phyloP scores from a whole-genome alignment of 2,329 filamentous ascomycete genomes.

The Pseudopyrenochaeta lycopersici region DNA sequence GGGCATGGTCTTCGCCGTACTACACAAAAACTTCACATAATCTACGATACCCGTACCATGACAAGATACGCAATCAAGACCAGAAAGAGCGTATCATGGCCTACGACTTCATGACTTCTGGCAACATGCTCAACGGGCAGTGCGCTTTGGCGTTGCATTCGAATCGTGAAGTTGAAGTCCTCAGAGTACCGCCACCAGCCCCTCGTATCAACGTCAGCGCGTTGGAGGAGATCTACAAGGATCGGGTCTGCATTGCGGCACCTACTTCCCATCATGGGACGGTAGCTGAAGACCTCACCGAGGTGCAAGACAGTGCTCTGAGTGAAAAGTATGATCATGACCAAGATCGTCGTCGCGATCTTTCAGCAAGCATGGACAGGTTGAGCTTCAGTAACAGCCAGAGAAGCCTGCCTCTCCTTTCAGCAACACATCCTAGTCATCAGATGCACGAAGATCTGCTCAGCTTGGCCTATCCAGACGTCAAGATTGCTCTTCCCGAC shows the following conservation, averaged over 20 bases:
- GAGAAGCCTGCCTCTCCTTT: constrained; percentile 37
- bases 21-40: constrained; percentile 56
- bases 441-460: constrained; percentile 50
- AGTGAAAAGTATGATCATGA: constrained; percentile 38
- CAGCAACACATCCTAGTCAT: constrained; percentile 40
- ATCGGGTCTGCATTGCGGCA: constrained; percentile 40
- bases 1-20: constrained; percentile 52
- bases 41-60: constrained; percentile 56
- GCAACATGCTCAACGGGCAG: constrained; percentile 56
- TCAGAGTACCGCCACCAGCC: constrained; percentile 56
- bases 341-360: constrained; percentile 28
- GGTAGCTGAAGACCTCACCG: constrained; percentile 45
- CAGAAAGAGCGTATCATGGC: constrained; percentile 63
- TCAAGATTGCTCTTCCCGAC: constrained; percentile 44
- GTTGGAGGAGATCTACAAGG: constrained; percentile 53
- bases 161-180: constrained; percentile 60
- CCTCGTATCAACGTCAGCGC: constrained; percentile 55
- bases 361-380: constrained; percentile 40
- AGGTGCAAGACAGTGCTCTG: constrained; percentile 42
- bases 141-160: constrained; percentile 63
- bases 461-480: constrained; percentile 45
- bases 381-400: constrained; percentile 44
- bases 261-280: constrained; percentile 40
- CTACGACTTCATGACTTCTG: constrained; percentile 67
- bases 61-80: constrained; percentile 53